Conservation (phyloP, 257 asterid species). For the Nicotiana paniculata region DNA sequence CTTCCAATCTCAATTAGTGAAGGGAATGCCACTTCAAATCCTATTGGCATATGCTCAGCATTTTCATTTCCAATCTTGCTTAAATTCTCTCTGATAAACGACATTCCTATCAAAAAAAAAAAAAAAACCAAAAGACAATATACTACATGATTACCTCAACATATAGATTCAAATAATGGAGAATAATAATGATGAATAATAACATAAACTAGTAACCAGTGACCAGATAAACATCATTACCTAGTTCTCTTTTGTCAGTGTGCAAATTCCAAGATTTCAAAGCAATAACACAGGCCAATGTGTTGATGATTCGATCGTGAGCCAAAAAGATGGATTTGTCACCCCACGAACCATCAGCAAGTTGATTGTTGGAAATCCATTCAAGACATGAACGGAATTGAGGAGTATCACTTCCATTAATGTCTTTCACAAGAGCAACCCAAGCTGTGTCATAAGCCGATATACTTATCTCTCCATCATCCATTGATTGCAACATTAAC, state of each 20-base stretch:
- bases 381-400: slow-evolving; percentile 60
- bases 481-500: slow-evolving; percentile 51
- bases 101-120: slow-evolving; percentile 33
- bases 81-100: slow-evolving; percentile 42
- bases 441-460: slow-evolving; percentile 94
- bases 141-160: neutral
- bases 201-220: neutral
- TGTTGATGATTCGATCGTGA: slow-evolving; percentile 65
- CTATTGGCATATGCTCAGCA: slow-evolving; percentile 80
- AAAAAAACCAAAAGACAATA: neutral
- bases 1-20: slow-evolving; percentile 61
- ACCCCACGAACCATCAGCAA: slow-evolving; percentile 85
- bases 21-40: slow-evolving; percentile 80
- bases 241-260: slow-evolving; percentile 41
- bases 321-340: slow-evolving; percentile 43
- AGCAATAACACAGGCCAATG: slow-evolving; percentile 72
- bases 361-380: slow-evolving; percentile 72
- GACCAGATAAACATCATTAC: slow-evolving; percentile 9
- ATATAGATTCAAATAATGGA: neutral
- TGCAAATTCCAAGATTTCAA: slow-evolving; percentile 54
- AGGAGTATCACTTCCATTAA: slow-evolving; percentile 36
- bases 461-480: slow-evolving; percentile 62
- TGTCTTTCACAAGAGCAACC: slow-evolving; percentile 73
- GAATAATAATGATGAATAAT: neutral
- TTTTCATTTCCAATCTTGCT: slow-evolving; percentile 51